Evolutionary conservation across 495 filamentous ascomycete species (phyloP).

Genomic region (Glonium stellatum): DNA sequence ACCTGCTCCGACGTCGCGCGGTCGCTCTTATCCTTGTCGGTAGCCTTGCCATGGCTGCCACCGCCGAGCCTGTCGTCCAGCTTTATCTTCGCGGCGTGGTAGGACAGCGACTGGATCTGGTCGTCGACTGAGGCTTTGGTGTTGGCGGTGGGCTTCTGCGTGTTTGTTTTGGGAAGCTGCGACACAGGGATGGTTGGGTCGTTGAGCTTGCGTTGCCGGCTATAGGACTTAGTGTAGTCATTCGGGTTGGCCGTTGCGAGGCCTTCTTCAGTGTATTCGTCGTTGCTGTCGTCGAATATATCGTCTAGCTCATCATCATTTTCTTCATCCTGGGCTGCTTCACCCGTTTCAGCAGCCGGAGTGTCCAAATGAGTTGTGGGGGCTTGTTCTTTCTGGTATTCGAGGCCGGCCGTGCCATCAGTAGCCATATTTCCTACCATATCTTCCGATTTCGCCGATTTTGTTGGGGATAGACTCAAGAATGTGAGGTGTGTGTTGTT

Average conservation of each 20-base stretch:
- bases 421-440: too few relatives aligned
- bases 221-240: constrained; percentile 85
- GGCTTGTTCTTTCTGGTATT: too few relatives aligned
- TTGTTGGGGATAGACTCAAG: too few relatives aligned
- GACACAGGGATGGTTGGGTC: constrained; percentile 49
- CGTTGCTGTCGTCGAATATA: constrained; percentile 47
- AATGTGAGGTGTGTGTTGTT: too few relatives aligned
- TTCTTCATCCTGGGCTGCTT: not conserved
- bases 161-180: constrained; percentile 64
- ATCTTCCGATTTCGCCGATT: too few relatives aligned
- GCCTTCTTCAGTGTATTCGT: constrained; percentile 41
- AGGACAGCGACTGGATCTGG: constrained; percentile 72
- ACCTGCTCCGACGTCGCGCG: constrained; percentile 91
- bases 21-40: constrained; percentile 73
- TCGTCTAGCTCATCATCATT: constrained; percentile 52
- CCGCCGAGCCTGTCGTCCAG: constrained; percentile 61
- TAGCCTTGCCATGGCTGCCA: constrained; percentile 5
- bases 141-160: constrained; percentile 78
- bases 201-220: constrained; percentile 65
- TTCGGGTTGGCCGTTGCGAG: constrained; percentile 48
- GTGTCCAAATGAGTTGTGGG: too few relatives aligned
- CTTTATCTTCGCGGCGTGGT: constrained; percentile 82
- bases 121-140: constrained; percentile 74
- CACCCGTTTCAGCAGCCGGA: too few relatives aligned
- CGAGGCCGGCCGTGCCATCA: too few relatives aligned